Percentiles rank a stretch among this genome's conserved stretches.
Conservation (phyloP, 805 yeast species). For the Scheffersomyces spartinae region DNA sequence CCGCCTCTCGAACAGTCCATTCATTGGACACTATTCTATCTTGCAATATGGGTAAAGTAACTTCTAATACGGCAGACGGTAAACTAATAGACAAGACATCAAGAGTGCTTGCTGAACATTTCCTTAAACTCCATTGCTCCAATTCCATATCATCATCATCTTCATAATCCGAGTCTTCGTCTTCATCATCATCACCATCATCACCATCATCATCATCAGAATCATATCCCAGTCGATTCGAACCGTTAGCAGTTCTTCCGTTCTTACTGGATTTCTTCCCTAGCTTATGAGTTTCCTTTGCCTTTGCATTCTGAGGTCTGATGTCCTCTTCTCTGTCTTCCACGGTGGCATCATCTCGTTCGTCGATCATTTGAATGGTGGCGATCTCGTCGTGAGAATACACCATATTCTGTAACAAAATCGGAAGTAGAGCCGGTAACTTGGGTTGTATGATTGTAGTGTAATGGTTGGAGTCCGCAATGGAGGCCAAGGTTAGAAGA, state of each 20-base stretch:
- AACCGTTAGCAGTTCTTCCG: constrained; percentile 10
- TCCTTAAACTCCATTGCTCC: constrained; percentile 82
- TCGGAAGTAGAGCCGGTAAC: constrained; percentile 60
- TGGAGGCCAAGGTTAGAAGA: constrained; percentile 55
- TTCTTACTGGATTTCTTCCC: constrained; percentile 9
- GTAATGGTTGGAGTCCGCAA: constrained; percentile 35
- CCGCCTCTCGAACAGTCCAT: constrained; percentile 90
- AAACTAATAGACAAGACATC: constrained; percentile 64
- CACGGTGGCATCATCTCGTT: constrained; percentile 60
- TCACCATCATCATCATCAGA: constrained; percentile 10
- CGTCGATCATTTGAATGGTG: constrained; percentile 51
- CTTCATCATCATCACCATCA: constrained; percentile 37
- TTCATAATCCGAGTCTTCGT: constrained; percentile 59
- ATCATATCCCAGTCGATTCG: constrained; percentile 3
- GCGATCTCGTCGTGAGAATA: constrained; percentile 75
- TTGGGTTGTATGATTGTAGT: constrained; percentile 38
- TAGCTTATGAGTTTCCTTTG: constrained; percentile 31
- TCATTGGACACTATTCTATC: constrained; percentile 53
- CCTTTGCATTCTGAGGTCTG: constrained; percentile 66
- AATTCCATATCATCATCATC: constrained; percentile 58
- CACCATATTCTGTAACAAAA: constrained; percentile 70
- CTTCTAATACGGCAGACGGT: constrained; percentile 55
- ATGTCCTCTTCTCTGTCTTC: constrained; percentile 86
- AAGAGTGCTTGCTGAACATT: constrained; percentile 88
- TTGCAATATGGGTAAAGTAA: constrained; percentile 66